Base-by-base conservation (phyloP, 2,329 filamentous ascomycete species). In the Lachnellula occidentalis region DNA sequence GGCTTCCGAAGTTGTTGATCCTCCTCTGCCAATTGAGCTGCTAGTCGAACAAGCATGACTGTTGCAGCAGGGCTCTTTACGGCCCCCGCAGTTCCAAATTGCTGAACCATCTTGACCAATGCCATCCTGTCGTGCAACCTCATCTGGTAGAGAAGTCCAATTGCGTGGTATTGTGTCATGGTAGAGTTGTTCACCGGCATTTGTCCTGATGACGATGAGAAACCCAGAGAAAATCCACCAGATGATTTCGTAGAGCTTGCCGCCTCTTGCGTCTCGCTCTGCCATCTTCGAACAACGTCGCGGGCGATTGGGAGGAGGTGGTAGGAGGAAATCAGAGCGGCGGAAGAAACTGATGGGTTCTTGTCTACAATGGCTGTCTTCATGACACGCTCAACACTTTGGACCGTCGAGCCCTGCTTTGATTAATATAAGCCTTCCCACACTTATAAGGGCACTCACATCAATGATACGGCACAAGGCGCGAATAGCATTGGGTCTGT, bases 331-430 rank as follows among this genome's bases (percentile, higher is more conserved):
- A 99, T 89, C 58, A 99, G 83, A 43, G 94, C 94, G 50, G 94
- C 94, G 19, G 94, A 97, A 56, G 92, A 94, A 34, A 99, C 94
- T 1, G 92, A 96, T 36, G 94, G 92, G 67, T 92, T 96, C 79
- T 96, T 96, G 79, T 99, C 94, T 71, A 99, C 94, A 70, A 99
- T 97, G 54, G 92, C 94, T 19, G 94, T 97, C 79, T 99, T 99
- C 82, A 99, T 95, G 56, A 96, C 87, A 73, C 94, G 88, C 74
- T 99, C 94, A 70, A 99, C 97, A 58, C 91, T 92, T 77, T 96
- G 92, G 48, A 97, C 94, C 46, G 92, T 97, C 12, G 90, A 92
- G 60, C 89, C 90, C 87, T 95, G 70, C 50, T 34, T 50, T 48
- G 48, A 53, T 64, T 58, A 64, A 49, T 58, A 65, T 59, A 45